A percentile compares a stretch with the other conserved stretches of the same genome.
Evolutionary conservation across 305 asterid species (phyloP).

Genomic region (Fraxinus albicans): DNA sequence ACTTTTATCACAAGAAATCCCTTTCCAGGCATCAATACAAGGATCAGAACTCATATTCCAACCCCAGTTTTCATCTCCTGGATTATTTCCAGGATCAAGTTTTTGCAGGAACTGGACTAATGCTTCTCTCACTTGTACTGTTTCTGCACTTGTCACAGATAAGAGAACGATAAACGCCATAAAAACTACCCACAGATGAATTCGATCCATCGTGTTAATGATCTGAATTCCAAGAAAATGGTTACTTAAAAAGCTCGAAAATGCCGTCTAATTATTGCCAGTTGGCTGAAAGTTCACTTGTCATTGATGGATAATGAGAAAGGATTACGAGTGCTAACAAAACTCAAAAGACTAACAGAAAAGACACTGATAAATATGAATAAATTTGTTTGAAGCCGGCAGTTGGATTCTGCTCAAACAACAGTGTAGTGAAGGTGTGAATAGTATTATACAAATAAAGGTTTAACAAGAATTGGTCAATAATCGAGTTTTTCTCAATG

Average conservation of each 20-base stretch:
- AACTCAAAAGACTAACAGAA: neutral
- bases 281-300: neutral
- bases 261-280: neutral
- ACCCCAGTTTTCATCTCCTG: slow-evolving; percentile 36
- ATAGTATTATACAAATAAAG: neutral
- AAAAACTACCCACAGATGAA: neutral
- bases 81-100: slow-evolving; percentile 32
- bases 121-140: slow-evolving; percentile 38
- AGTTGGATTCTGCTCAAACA: neutral
- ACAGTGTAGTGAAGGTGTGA: neutral
- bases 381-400: neutral
- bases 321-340: neutral
- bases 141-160: slow-evolving; percentile 38
- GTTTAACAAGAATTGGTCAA: neutral
- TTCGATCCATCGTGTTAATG: neutral
- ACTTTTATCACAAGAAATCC: slow-evolving; percentile 36
- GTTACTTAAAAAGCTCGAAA: neutral
- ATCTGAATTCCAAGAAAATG: neutral
- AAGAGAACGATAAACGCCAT: neutral
- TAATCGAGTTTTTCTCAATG: neutral
- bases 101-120: slow-evolving; percentile 49
- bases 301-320: neutral
- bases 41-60: slow-evolving; percentile 70
- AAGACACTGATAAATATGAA: neutral
- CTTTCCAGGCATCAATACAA: slow-evolving; percentile 40